These are phyloP conservation scores for Onygenales sp. DNA, from an alignment of 2,329 filamentous ascomycete species.

Conservation along the genomic window DNA sequence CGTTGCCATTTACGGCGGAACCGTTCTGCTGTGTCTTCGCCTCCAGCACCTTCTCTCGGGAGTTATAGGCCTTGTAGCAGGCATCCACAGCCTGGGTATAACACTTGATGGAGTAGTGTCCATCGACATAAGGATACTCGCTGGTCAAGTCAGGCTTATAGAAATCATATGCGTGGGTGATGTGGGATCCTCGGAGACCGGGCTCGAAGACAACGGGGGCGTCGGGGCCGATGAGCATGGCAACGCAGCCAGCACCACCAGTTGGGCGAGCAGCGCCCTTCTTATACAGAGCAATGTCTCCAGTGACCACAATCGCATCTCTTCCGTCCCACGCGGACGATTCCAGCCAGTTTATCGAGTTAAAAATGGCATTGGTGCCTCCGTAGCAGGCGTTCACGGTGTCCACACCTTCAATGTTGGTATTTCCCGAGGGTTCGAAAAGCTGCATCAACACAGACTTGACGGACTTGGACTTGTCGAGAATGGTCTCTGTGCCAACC, in stretches of 20 bases:
- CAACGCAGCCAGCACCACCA: constrained; percentile 65
- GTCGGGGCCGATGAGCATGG: constrained; percentile 64
- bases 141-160: constrained; percentile 76
- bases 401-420: constrained; percentile 69
- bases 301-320: constrained; percentile 64
- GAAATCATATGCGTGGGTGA: constrained; percentile 76
- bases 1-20: constrained; percentile 33
- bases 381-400: constrained; percentile 75
- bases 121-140: constrained; percentile 74
- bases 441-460: constrained; percentile 76
- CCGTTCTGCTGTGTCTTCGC: constrained; percentile 32
- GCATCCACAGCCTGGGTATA: constrained; percentile 66
- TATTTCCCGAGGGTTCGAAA: constrained; percentile 59
- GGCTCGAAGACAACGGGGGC: constrained; percentile 64
- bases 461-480: constrained; percentile 78
- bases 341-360: constrained; percentile 71
- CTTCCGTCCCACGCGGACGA: constrained; percentile 79
- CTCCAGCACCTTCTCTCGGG: constrained; percentile 57
- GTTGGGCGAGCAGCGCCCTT: constrained; percentile 70
- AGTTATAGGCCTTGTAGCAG: constrained; percentile 71
- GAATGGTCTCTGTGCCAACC: constrained; percentile 69
- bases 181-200: constrained; percentile 65
- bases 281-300: constrained; percentile 71
- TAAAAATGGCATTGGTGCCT: constrained; percentile 70
- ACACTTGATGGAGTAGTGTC: constrained; percentile 68